A percentile compares a stretch with the other conserved stretches of the same genome.
phyloP scores from a whole-genome alignment of 73 alveolate genomes.

The Paramecium caudatum region DNA sequence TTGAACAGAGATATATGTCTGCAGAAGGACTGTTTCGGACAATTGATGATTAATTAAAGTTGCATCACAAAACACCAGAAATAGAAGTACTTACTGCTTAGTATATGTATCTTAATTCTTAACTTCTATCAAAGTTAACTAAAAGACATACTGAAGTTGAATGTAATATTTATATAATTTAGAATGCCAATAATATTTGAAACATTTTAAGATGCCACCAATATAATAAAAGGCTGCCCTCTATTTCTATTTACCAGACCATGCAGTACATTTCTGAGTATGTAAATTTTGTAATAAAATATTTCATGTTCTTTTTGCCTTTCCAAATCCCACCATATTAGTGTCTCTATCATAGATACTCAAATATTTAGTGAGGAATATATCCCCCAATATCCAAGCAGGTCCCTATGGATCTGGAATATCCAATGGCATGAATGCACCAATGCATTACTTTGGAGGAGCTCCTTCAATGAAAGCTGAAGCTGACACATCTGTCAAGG shows the following conservation, averaged over 20 bases:
- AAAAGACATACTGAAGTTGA: not conserved
- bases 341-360: slow-evolving; percentile 92
- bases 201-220: not conserved
- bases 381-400: slow-evolving; percentile 88
- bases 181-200: not conserved
- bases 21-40: slow-evolving; percentile 42
- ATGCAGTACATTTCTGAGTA: not conserved
- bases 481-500: slow-evolving; percentile 47
- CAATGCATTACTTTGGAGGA: slow-evolving; percentile 54
- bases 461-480: slow-evolving; percentile 61
- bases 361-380: slow-evolving; percentile 86
- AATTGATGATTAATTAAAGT: not conserved
- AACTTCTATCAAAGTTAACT: slow-evolving; percentile 3
- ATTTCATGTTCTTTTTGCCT: slow-evolving; percentile 67
- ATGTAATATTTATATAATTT: not conserved
- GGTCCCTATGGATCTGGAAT: slow-evolving; percentile 81
- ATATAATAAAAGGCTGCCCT: not conserved
- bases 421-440: slow-evolving; percentile 77
- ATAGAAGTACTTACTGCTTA: slow-evolving; percentile 2
- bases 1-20: slow-evolving; percentile 40
- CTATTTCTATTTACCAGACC: not conserved
- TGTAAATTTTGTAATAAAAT: not conserved
- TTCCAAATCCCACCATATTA: slow-evolving; percentile 89
- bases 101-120: not conserved
- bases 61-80: not conserved